Evolutionary conservation across 2,329 filamentous ascomycete species (phyloP).

Genomic region (Chaetomium sp.): DNA sequence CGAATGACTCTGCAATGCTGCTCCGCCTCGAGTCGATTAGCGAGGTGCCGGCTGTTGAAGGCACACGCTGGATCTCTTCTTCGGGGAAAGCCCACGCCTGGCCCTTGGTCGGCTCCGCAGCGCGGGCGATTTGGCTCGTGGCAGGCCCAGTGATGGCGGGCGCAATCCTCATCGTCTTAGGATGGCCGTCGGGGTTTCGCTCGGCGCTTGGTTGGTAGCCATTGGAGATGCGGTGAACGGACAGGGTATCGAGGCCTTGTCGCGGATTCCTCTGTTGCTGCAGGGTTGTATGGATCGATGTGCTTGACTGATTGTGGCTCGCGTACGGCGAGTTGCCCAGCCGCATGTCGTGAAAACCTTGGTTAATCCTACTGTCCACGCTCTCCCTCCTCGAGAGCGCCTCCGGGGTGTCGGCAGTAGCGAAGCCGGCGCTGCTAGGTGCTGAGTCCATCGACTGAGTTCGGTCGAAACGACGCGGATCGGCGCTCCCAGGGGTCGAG

Average conservation of each 20-base stretch:
- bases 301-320: constrained; percentile 69
- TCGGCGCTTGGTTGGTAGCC: constrained; percentile 57
- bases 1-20: constrained; percentile 69
- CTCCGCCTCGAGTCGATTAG: constrained; percentile 64
- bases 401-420: constrained; percentile 31
- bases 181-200: constrained; percentile 46
- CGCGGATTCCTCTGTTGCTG: constrained; percentile 60
- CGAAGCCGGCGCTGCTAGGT: constrained; percentile 29
- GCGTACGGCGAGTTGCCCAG: constrained; percentile 67
- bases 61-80: constrained; percentile 52
- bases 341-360: constrained; percentile 62
- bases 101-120: constrained; percentile 73
- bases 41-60: constrained; percentile 40
- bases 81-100: constrained; percentile 81
- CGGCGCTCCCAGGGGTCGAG: constrained; percentile 40
- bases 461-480: constrained; percentile 40
- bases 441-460: constrained; percentile 37
- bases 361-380: constrained; percentile 72
- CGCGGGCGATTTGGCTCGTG: constrained; percentile 58
- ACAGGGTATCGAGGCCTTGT: constrained; percentile 43
- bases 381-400: constrained; percentile 64
- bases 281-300: constrained; percentile 65
- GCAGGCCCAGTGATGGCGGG: constrained; percentile 70
- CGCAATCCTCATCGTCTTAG: constrained; percentile 56
- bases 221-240: constrained; percentile 56